These are phyloP conservation scores for Lyophyllum atratum DNA, from an alignment of 768 basidiomycete genomes.

Conservation along the genomic window DNA sequence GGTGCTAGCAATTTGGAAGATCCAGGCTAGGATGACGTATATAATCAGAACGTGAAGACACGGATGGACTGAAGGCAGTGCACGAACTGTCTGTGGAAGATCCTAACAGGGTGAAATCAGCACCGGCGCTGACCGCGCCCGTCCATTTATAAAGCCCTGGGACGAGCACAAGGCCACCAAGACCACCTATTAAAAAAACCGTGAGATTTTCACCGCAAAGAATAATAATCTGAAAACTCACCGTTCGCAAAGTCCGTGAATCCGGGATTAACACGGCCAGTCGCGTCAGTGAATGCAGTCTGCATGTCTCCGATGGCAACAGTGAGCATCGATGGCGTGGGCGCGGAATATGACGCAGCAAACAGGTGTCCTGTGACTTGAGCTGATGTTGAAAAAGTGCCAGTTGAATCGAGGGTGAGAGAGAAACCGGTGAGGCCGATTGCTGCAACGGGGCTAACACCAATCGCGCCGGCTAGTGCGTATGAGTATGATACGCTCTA, in stretches of 20 bases:
- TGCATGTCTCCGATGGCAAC: slow-evolving; percentile 22
- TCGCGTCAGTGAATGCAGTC: slow-evolving; percentile 21
- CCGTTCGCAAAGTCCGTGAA: slow-evolving; percentile 19
- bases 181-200: too few species aligned
- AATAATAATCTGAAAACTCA: slow-evolving; percentile 7
- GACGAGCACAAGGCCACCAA: too few species aligned
- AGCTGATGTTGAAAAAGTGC: slow-evolving; percentile 19
- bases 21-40: neutral
- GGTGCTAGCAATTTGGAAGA: slow-evolving; percentile 3
- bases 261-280: slow-evolving; percentile 14
- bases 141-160: too few species aligned
- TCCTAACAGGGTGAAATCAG: too few species aligned
- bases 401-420: slow-evolving; percentile 14
- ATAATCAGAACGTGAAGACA: too few species aligned
- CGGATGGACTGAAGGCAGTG: too few species aligned
- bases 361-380: slow-evolving; percentile 23
- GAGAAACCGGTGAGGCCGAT: slow-evolving; percentile 24
- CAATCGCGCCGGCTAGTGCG: slow-evolving; percentile 18
- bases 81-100: too few species aligned
- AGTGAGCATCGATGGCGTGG: slow-evolving; percentile 22
- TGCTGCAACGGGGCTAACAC: slow-evolving; percentile 21
- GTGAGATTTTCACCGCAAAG: too few species aligned
- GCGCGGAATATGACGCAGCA: slow-evolving; percentile 19
- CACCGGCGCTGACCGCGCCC: too few species aligned
- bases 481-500: too few species aligned